A percentile compares a stretch with the other conserved stretches of the same genome.
Evolutionary conservation across 176 grass and related monocot genomes (phyloP).

Genomic region (Triticum monococcum): DNA sequence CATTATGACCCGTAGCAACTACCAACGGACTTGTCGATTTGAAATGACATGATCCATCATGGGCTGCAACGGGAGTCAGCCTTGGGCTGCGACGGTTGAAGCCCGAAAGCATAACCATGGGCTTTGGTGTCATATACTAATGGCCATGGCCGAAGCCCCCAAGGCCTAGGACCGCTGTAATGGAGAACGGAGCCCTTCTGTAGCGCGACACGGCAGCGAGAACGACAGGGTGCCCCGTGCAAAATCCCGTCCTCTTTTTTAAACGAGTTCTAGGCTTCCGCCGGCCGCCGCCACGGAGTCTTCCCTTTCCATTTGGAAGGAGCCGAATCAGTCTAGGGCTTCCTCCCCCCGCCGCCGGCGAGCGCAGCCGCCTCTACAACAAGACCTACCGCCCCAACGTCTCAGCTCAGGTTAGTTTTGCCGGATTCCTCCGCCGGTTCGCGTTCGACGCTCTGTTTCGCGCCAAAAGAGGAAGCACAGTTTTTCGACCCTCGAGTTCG

Average conservation of each 20-base stretch:
- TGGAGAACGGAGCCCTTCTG: neutral
- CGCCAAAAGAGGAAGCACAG: slow-evolving; percentile 28
- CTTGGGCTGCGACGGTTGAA: too few species aligned
- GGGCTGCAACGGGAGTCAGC: too few species aligned
- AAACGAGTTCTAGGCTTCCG: slow-evolving; percentile 10
- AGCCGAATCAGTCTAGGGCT: slow-evolving; percentile 17
- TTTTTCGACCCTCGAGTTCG: too few species aligned
- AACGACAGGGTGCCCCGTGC: neutral
- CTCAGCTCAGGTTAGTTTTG: neutral
- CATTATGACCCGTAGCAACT: too few species aligned
- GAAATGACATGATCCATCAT: too few species aligned
- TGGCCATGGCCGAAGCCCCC: too few species aligned
- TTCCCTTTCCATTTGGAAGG: neutral
- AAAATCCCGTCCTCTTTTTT: neutral
- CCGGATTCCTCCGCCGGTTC: neutral
- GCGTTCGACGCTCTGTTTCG: neutral
- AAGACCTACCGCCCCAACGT: neutral
- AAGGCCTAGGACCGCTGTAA: neutral
- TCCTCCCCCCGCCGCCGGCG: neutral
- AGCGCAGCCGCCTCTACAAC: neutral
- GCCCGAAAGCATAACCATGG: too few species aligned
- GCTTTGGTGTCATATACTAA: too few species aligned
- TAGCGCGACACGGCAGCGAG: neutral
- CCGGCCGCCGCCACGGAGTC: slow-evolving; percentile 23
- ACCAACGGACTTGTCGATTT: too few species aligned